Conservation (phyloP, 208 protist genomes). For the Leptomonas pyrrhocoris region DNA sequence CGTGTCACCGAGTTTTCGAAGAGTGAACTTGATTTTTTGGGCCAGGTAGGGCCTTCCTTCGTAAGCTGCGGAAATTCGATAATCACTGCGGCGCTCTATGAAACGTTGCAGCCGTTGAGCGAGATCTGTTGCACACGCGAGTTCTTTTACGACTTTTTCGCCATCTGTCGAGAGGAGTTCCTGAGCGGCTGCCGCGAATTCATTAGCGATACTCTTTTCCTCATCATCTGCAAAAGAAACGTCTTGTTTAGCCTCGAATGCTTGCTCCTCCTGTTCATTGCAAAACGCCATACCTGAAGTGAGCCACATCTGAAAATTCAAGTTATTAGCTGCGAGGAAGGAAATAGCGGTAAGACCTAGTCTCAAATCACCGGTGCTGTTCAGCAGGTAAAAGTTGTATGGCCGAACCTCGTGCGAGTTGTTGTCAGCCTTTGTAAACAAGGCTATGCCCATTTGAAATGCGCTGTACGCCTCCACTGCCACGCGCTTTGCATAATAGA, state of each 20-base stretch:
- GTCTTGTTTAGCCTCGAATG: neutral
- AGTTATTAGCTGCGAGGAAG: slow-evolving; percentile 52
- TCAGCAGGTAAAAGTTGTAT: slow-evolving; percentile 81
- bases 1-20: slow-evolving; percentile 13
- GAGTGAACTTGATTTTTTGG: slow-evolving; percentile 34
- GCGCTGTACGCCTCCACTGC: slow-evolving; percentile 62
- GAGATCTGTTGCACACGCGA: slow-evolving; percentile 11
- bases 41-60: slow-evolving; percentile 30
- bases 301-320: slow-evolving; percentile 78
- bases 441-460: slow-evolving; percentile 76
- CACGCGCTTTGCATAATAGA: slow-evolving; percentile 47
- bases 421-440: slow-evolving; percentile 53
- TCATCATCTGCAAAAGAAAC: neutral
- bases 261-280: slow-evolving; percentile 40
- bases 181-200: neutral
- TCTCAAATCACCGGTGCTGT: slow-evolving; percentile 40
- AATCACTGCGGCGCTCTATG: slow-evolving; percentile 11
- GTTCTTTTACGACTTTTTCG: neutral
- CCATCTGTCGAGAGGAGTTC: slow-evolving; percentile 2
- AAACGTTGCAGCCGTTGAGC: slow-evolving; percentile 6
- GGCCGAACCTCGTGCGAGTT: slow-evolving; percentile 63
- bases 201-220: neutral
- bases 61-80: slow-evolving; percentile 1
- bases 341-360: slow-evolving; percentile 37
- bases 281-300: slow-evolving; percentile 52